phyloP scores from a whole-genome alignment of 805 yeast species.

The Teunomyces aglyptinius region DNA sequence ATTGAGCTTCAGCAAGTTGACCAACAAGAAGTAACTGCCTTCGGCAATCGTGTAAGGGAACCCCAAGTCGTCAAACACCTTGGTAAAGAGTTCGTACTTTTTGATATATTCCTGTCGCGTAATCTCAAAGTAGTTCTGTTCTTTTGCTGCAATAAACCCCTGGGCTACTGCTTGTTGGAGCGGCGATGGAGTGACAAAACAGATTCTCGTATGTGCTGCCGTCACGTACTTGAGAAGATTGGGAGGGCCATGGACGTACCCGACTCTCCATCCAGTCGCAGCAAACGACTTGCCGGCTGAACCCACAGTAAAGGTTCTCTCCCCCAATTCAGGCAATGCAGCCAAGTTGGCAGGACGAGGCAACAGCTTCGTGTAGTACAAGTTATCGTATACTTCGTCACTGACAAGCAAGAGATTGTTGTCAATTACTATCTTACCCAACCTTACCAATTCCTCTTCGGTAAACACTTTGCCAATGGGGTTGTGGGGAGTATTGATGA shows the following conservation, averaged over 20 bases:
- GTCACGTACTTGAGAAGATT: constrained; percentile 77
- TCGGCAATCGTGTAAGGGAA: constrained; percentile 89
- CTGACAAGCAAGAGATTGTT: constrained; percentile 80
- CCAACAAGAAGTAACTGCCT: constrained; percentile 92
- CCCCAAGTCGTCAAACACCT: constrained; percentile 80
- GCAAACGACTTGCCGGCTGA: constrained; percentile 98
- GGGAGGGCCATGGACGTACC: constrained; percentile 91
- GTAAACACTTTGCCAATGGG: constrained; percentile 92
- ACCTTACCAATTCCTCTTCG: constrained; percentile 64
- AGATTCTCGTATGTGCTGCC: constrained; percentile 91
- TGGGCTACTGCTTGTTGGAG: constrained; percentile 88
- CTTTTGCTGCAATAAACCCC: constrained; percentile 63
- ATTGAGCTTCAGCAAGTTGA: constrained; percentile 78
- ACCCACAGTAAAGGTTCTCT: constrained; percentile 85
- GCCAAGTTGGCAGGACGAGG: constrained; percentile 81
- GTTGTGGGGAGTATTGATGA: constrained; percentile 92
- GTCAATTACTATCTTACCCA: constrained; percentile 82
- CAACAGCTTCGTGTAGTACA: constrained; percentile 67
- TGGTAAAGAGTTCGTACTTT: constrained; percentile 72
- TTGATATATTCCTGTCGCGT: constrained; percentile 66
- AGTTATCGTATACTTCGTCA: constrained; percentile 94
- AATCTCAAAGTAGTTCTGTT: constrained; percentile 62
- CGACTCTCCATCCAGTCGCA: constrained; percentile 99
- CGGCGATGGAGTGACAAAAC: constrained; percentile 89
- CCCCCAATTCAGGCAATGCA: constrained; percentile 64